Evolutionary conservation across 83 land plant species (phyloP), one percentile per base, ranked within the genome.

Genomic region (Larix sibirica): DNA sequence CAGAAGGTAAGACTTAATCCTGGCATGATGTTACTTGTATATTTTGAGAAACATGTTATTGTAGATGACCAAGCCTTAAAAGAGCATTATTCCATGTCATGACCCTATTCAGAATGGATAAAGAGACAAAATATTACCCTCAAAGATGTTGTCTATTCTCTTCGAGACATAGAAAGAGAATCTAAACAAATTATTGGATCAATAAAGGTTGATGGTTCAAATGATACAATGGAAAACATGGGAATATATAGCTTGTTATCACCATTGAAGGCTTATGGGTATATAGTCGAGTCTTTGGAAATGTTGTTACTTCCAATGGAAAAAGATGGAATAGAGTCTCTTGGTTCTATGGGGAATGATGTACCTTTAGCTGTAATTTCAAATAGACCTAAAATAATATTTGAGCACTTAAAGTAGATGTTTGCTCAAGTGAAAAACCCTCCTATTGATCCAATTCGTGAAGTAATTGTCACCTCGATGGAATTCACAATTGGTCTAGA

Each of bases 341-440:
- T 98, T 84, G 99, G 99, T 70, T 98, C 99, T 3, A 98, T 98
- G 99, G 99, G 99, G 28, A 98, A 98, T 89, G 99, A 98, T 81
- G 74, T 98, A 81, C 99, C 99, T 23, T 85, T 98, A 80, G 99
- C 99, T 80, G 95, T 98, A 14, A 96, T 98, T 96, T 94, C 99
- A 6, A 82, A 88, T 74, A 85, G 95, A n/a, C n/a, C 98, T 54
- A 98, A 96, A 74, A 90, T 98, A 80, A 87, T 89, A 6, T 98
- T 98, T 85, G 97, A 96, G 75, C 96, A 98, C 76, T 98, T 98
- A 82, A 98, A 98, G 81, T 99, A 98, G 85, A 98, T 98, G 99
- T 96, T 98, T 90, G 99, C 99, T 69, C 99, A 98, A 78, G 99
- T 98, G n/a, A 95, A 99, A 31, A 98, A 98, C 65, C 99, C 99